Evolutionary conservation across 2,329 filamentous ascomycete species (phyloP).

Genomic region (Neoarthrinium moseri): DNA sequence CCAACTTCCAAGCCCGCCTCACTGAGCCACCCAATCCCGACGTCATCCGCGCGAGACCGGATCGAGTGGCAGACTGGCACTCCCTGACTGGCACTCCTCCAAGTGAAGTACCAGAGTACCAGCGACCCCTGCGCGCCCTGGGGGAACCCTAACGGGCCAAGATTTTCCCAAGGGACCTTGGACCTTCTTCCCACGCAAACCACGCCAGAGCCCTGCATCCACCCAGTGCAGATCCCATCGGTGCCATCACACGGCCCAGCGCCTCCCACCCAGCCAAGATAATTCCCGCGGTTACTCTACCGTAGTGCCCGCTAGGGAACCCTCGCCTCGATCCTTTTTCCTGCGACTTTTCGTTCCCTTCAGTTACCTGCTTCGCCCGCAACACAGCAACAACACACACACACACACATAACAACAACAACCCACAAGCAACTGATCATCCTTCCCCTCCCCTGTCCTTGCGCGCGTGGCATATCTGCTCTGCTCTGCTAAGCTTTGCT

Average conservation of each 20-base stretch:
- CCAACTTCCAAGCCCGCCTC: slow-evolving; percentile 4
- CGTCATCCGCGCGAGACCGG: slow-evolving; percentile 4
- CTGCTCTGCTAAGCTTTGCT: neutral
- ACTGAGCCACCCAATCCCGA: slow-evolving; percentile 5
- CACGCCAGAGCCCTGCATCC: slow-evolving; percentile 5
- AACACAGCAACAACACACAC: neutral
- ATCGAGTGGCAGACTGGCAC: too few relatives aligned
- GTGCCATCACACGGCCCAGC: neutral
- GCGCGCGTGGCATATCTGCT: too few relatives aligned
- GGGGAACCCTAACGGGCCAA: slow-evolving; percentile 1
- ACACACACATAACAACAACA: too few relatives aligned
- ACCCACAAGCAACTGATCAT: too few relatives aligned
- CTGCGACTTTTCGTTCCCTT: too few relatives aligned
- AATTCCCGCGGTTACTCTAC: neutral
- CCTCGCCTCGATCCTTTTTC: too few relatives aligned
- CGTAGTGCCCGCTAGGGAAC: slow-evolving; percentile 4
- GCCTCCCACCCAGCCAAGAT: slow-evolving; percentile 1
- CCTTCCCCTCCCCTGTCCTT: too few relatives aligned
- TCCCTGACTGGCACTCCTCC: neutral
- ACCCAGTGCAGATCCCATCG: slow-evolving; percentile 4
- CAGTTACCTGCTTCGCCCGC: neutral
- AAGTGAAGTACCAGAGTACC: too few relatives aligned
- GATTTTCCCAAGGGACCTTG: slow-evolving; percentile 10
- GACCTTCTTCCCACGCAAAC: too few relatives aligned
- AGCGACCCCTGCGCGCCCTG: too few relatives aligned